Percentiles rank a stretch among this genome's conserved stretches.
Evolutionary conservation across 1,139 yeast species (phyloP).

Genomic region (Scheffersomyces cryptocercus): DNA sequence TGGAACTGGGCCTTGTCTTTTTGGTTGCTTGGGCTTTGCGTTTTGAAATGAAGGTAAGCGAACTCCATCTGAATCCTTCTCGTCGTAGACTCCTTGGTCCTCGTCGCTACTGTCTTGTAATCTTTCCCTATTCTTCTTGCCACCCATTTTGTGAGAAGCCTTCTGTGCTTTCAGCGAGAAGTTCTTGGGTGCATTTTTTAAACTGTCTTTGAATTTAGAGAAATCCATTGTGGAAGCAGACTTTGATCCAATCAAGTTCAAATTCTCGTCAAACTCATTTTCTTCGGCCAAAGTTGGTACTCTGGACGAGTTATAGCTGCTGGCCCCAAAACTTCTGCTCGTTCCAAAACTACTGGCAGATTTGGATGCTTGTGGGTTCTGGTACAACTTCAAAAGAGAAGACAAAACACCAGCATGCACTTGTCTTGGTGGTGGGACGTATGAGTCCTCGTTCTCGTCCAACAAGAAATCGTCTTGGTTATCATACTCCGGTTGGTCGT

Average conservation of each 20-base stretch:
- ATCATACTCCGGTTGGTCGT: conserved; percentile 28
- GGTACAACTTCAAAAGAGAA: conserved; percentile 68
- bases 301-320: background rate
- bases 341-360: conserved; percentile 25
- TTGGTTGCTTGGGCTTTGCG: conserved; percentile 43
- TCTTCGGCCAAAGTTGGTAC: conserved; percentile 15
- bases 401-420: conserved; percentile 86
- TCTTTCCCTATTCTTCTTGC: background rate
- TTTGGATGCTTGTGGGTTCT: conserved; percentile 35
- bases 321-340: conserved; percentile 16
- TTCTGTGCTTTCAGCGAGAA: conserved; percentile 3
- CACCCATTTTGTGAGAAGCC: conserved; percentile 2
- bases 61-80: conserved; percentile 14
- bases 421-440: conserved; percentile 67
- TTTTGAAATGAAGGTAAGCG: conserved; percentile 45
- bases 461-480: conserved; percentile 37
- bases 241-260: conserved; percentile 7
- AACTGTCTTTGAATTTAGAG: conserved; percentile 26
- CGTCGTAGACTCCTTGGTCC: conserved; percentile 8
- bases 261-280: conserved; percentile 11
- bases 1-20: conserved; percentile 18
- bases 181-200: conserved; percentile 25
- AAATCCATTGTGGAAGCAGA: conserved; percentile 22
- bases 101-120: conserved; percentile 4
- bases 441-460: conserved; percentile 45